Percentiles rank a stretch among this genome's conserved stretches.
phyloP scores from a whole-genome alignment of 805 yeast species.

The Candida jianshihensis region DNA sequence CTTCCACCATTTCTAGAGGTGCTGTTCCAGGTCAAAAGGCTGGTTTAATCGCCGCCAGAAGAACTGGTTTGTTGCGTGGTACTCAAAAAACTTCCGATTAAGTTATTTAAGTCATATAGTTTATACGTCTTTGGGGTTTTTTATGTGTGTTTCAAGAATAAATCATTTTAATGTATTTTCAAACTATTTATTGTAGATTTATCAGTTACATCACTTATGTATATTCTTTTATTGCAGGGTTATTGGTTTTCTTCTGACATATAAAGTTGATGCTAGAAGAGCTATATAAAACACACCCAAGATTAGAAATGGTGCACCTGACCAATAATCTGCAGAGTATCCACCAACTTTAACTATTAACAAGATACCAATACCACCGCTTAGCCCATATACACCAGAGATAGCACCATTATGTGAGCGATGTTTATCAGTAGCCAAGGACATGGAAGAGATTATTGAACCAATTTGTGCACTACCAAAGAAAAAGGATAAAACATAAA shows the following conservation, averaged over 20 bases:
- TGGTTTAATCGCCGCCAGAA: constrained; percentile 99
- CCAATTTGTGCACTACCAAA: constrained; percentile 61
- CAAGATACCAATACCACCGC: constrained; percentile 64
- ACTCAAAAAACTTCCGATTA: constrained; percentile 88
- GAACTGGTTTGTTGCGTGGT: constrained; percentile 99
- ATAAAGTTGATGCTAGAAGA: constrained; percentile 16
- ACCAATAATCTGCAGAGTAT: constrained; percentile 46
- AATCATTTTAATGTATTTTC: constrained; percentile 18
- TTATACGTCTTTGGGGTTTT: constrained; percentile 21
- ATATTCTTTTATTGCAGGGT: constrained; percentile 5
- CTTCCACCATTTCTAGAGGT: constrained; percentile 98
- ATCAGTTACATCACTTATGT: too few relatives aligned
- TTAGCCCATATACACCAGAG: constrained; percentile 61
- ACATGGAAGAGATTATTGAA: constrained; percentile 55
- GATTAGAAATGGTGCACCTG: constrained; percentile 52
- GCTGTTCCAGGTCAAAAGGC: constrained; percentile 99
- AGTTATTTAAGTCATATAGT: constrained; percentile 23
- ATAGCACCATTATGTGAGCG: constrained; percentile 51
- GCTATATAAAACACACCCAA: constrained; percentile 36
- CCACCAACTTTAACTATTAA: constrained; percentile 59
- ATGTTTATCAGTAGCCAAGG: constrained; percentile 43
- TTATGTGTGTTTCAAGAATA: constrained; percentile 14
- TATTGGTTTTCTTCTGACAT: constrained; percentile 15
- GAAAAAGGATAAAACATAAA: constrained; percentile 33
- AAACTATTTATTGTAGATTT: too few relatives aligned